Evolutionary conservation across 2,329 filamentous ascomycete genomes (phyloP).

Genomic region (Dothideomycetes sp.): DNA sequence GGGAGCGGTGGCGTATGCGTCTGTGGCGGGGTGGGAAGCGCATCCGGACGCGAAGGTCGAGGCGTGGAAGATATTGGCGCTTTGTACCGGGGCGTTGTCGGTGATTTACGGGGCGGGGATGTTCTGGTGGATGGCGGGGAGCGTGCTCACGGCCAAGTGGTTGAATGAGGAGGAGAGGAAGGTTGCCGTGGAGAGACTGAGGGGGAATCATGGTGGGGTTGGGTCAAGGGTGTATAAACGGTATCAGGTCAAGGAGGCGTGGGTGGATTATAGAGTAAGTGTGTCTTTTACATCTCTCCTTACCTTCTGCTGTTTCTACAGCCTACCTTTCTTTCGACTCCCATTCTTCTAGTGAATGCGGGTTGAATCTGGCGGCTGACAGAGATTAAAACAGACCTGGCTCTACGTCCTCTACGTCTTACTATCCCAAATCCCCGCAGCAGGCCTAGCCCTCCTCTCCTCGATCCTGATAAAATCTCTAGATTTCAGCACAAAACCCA

Average conservation of each 20-base stretch:
- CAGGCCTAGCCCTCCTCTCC: neutral
- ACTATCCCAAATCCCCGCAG: neutral
- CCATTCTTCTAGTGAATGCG: too few relatives aligned
- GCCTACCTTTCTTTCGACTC: too few relatives aligned
- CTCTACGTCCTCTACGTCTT: neutral
- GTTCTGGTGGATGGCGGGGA: neutral
- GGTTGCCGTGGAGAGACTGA: neutral
- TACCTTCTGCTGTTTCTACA: too few relatives aligned
- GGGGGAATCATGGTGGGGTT: neutral
- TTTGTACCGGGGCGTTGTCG: too few relatives aligned
- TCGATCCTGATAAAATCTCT: neutral
- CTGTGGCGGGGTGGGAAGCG: too few relatives aligned
- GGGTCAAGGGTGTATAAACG: neutral
- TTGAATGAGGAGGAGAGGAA: neutral
- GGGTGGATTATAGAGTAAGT: too few relatives aligned
- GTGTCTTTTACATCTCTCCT: too few relatives aligned
- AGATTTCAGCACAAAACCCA: neutral
- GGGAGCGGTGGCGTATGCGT: neutral
- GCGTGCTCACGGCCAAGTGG: neutral
- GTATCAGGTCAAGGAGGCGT: conserved; percentile 2
- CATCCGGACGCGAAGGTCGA: too few relatives aligned
- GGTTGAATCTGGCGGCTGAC: too few relatives aligned
- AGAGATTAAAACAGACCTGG: conserved; percentile 1
- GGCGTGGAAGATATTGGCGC: conserved; percentile 1
- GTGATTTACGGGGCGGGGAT: too few relatives aligned